Base-by-base conservation (phyloP, 129 eudicot genomes). In the Centrapalus pauciflorus region DNA sequence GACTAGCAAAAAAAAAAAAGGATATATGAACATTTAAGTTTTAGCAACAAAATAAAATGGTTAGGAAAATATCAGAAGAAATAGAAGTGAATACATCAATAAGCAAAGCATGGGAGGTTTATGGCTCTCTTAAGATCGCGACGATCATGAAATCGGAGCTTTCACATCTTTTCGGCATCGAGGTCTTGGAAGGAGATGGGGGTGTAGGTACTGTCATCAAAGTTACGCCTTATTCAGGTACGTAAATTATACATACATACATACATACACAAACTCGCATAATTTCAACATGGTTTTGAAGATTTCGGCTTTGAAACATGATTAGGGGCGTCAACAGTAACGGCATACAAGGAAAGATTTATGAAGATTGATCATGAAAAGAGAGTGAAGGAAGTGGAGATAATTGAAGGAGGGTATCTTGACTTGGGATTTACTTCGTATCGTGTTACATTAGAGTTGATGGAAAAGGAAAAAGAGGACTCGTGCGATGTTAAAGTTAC, bases 91-190 rank as follows among this genome's bases (percentile, higher is more conserved):
- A 67, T 50, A 16, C 35, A 9, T 37, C 73, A 10, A 50, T 67
- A 33, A 28, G 14, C 28, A 9, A 65, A 65, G 70, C 70, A 16
- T 65, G 58, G 70, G 70, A 46, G 55, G 70, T 46, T 45, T 65
- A 65, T 17, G 6, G 20, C 35, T 13, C 70, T 23, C 13, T 28
- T 4, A 65, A 65, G 70, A 5, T 65, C 8, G 70, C 37, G 3
- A 46, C 9, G 57, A 65, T 65, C 27, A 28, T 48, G 5, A 4
- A n/a, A n/a, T 19, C 57, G 1, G 58, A 65, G 12, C 34, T 65
- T 3, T 12, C 17, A 3, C 58, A 65, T 13, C 12, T 65, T 45
- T 65, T 4, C 4, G 23, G 58, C 10, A 3, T 65, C 28, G 71
- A 17, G 5, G 1, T 65, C 59, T 28, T 65, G 45, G 71, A 46